Conservation (phyloP, 2,329 filamentous ascomycete species). For the Thelonectria discophora region DNA sequence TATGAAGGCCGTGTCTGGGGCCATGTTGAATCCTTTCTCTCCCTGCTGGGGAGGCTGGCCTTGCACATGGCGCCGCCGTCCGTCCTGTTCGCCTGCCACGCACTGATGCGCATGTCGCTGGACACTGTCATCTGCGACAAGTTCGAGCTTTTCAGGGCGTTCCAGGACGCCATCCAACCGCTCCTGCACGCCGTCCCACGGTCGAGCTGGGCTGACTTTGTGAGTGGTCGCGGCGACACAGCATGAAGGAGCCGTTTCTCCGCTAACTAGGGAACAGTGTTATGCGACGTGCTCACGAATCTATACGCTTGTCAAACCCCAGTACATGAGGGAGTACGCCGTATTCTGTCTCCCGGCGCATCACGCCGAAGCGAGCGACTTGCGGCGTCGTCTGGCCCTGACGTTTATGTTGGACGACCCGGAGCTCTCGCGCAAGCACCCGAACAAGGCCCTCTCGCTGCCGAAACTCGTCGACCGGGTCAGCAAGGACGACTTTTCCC, state of each 20-base stretch:
- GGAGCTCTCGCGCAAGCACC: constrained; percentile 50
- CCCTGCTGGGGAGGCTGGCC: constrained; percentile 52
- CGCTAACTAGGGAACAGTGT: constrained; percentile 53
- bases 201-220: constrained; percentile 52
- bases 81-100: constrained; percentile 52
- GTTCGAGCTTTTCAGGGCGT: constrained; percentile 50
- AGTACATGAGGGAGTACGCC: constrained; percentile 65
- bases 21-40: constrained; percentile 54
- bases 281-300: constrained; percentile 58
- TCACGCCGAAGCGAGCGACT: constrained; percentile 60
- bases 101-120: constrained; percentile 64
- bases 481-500: constrained; percentile 57
- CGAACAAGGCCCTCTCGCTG: constrained; percentile 54
- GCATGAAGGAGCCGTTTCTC: background rate
- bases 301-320: constrained; percentile 53
- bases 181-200: constrained; percentile 55
- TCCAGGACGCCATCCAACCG: constrained; percentile 54
- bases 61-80: constrained; percentile 46
- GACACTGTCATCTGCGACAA: constrained; percentile 60
- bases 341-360: constrained; percentile 67
- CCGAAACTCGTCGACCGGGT: constrained; percentile 58
- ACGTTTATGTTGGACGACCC: constrained; percentile 67
- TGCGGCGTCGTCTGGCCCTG: constrained; percentile 73
- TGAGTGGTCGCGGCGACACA: constrained; percentile 43
- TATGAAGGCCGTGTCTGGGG: constrained; percentile 57